These are phyloP conservation scores for Elongisporangium anandrum DNA, from an alignment of 352 stramenopile species.

Conservation along the genomic window DNA sequence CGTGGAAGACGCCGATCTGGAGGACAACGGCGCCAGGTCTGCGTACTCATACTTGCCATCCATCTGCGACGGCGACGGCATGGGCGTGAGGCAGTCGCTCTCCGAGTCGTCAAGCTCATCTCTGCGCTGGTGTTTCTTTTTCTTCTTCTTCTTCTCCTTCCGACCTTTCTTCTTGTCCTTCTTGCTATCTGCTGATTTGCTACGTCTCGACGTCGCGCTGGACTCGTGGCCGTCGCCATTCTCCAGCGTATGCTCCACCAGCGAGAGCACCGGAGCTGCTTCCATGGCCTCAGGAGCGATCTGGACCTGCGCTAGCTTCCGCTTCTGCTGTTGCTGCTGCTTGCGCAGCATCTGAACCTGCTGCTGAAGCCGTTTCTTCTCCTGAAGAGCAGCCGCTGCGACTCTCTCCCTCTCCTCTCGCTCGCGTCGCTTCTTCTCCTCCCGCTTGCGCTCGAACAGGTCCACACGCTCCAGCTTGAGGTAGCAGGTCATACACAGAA, in stretches of 20 bases:
- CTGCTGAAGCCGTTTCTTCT: slow-evolving; percentile 45
- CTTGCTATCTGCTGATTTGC: slow-evolving; percentile 28
- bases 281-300: not conserved
- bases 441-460: slow-evolving; percentile 53
- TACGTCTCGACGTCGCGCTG: slow-evolving; percentile 6
- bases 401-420: slow-evolving; percentile 24
- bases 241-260: not conserved
- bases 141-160: slow-evolving; percentile 40
- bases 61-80: slow-evolving; percentile 42
- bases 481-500: slow-evolving; percentile 64
- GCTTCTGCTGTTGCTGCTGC: slow-evolving; percentile 53
- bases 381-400: slow-evolving; percentile 8
- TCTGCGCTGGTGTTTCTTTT: slow-evolving; percentile 42
- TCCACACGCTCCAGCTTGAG: slow-evolving; percentile 63
- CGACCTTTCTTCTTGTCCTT: slow-evolving; percentile 51
- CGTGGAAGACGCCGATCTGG: slow-evolving; percentile 10
- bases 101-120: slow-evolving; percentile 46
- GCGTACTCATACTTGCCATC: slow-evolving; percentile 37
- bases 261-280: not conserved
- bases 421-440: slow-evolving; percentile 28
- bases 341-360: slow-evolving; percentile 55
- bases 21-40: slow-evolving; percentile 16
- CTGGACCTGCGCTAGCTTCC: slow-evolving; percentile 17
- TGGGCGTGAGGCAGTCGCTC: slow-evolving; percentile 36
- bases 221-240: not conserved